phyloP scores from a whole-genome alignment of 192 early-diverging fungal species.

The Linnemannia hyalina region DNA sequence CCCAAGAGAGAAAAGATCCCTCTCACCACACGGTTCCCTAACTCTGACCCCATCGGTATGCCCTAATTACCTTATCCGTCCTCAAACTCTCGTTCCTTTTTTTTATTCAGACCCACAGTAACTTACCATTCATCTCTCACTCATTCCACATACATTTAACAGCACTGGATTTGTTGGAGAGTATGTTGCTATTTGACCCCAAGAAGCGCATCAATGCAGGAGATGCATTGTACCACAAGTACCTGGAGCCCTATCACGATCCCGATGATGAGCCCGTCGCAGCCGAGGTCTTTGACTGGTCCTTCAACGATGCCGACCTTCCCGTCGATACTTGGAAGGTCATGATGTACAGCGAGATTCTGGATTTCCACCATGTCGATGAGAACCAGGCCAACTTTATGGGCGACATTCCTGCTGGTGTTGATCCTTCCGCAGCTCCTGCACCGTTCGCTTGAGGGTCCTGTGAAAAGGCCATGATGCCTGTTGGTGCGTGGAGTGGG shows the following conservation, averaged over 20 bases:
- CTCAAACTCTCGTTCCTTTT: neutral
- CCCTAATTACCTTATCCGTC: neutral
- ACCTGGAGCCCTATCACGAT: conserved; percentile 93
- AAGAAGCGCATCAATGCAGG: conserved; percentile 89
- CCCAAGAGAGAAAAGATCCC: conserved; percentile 85
- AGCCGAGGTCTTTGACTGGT: conserved; percentile 91
- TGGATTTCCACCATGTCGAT: conserved; percentile 61
- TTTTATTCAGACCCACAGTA: neutral
- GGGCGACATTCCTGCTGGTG: conserved; percentile 12
- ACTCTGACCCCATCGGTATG: conserved; percentile 77
- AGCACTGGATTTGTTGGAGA: conserved; percentile 89
- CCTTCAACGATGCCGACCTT: conserved; percentile 92
- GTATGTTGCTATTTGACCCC: conserved; percentile 95
- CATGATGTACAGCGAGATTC: conserved; percentile 90
- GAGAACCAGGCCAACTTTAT: conserved; percentile 27
- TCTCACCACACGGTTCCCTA: conserved; percentile 83
- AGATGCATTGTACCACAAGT: conserved; percentile 92
- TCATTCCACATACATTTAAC: neutral
- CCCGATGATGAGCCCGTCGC: conserved; percentile 89
- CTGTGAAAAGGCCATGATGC: too few relatives aligned
- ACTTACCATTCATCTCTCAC: neutral
- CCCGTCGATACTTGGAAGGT: conserved; percentile 90
- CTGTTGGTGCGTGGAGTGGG: too few relatives aligned
- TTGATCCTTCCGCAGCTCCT: too few relatives aligned
- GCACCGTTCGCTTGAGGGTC: too few relatives aligned